A percentile compares a stretch with the other conserved stretches of the same genome.
Evolutionary conservation across 2,329 filamentous ascomycete species (phyloP).

Genomic region (Hyphodiscus sp.): DNA sequence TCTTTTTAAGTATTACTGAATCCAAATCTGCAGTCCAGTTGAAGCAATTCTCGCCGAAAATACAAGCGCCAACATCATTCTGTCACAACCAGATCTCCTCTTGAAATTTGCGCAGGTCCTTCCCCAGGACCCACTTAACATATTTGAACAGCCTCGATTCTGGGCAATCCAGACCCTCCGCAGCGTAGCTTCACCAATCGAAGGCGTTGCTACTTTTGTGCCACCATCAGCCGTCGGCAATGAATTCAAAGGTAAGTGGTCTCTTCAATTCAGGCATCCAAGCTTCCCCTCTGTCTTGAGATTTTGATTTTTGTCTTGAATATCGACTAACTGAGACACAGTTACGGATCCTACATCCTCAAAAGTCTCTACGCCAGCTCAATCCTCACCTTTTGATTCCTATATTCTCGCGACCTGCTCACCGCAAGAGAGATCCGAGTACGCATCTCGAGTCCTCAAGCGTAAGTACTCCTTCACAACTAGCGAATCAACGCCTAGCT

Average conservation of each 20-base stretch:
- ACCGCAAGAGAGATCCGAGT: not conserved
- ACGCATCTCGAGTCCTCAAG: not conserved
- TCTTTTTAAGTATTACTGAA: not conserved
- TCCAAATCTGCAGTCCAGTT: not conserved
- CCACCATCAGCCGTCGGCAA: not conserved
- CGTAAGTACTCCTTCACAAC: too few species aligned
- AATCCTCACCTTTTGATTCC: not conserved
- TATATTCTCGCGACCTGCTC: not conserved
- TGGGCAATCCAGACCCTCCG: conserved; percentile 19
- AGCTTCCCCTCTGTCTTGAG: too few species aligned
- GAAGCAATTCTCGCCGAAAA: conserved; percentile 55
- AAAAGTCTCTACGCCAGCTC: not conserved
- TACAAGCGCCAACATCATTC: conserved; percentile 8
- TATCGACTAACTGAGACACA: too few species aligned
- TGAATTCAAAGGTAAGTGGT: not conserved
- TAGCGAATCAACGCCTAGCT: too few species aligned
- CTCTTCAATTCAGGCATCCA: too few species aligned
- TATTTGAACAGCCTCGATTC: not conserved
- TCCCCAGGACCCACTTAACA: not conserved
- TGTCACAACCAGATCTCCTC: conserved; percentile 5
- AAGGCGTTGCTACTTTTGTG: not conserved
- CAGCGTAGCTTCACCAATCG: not conserved
- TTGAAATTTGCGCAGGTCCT: not conserved
- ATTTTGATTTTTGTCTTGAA: too few species aligned
- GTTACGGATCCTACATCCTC: not conserved